Evolutionary conservation across 163 green algal species (phyloP), one percentile per base, ranked within the genome.

Genomic region (Scenedesmus sp.): DNA sequence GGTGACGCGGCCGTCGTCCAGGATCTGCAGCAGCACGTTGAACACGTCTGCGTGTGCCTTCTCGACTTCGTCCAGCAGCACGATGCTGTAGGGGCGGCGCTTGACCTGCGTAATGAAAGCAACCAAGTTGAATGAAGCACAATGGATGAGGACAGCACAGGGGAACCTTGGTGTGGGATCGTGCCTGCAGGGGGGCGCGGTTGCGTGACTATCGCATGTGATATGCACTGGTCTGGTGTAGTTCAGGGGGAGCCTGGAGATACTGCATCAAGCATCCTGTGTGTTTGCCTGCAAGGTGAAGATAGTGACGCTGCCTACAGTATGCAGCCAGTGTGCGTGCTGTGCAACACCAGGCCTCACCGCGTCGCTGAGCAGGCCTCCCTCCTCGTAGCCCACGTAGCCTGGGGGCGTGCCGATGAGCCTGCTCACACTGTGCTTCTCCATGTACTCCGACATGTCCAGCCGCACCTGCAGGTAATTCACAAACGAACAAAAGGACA

Each of bases 341-440:
- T 64, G 59, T 64, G 59, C 59, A 64, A 64, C 59, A 64, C 59
- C 7, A 15, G 59, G 9, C 59, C 64, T 88, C 85, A 98, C 96
- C 16, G 93, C 94, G 77, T 98, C 96, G 52, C 96, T 97, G 57
- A 98, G 94, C 93, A 97, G 94, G 18, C 96, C 96, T 52, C 96
- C 94, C 91, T 95, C 90, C 60, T 93, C 90, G 15, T 91, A 93
- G 83, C 96, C 97, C 82, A 97, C 91, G 92, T 99, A 99, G 60
- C 98, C 98, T 5, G 98, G 98, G 9, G 98, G 98, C 52, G 98
- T 96, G 13, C 98, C 98, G 34, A 99, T 98, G 23, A 99, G 94
- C 18, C 97, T 94, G 8, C 82, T 94, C 15, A 99, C 98, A 3
- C 91, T 94, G 92, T 99, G 98, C 93, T 98, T 98, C 96, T 99